Evolutionary conservation across 192 early-diverging fungal species (phyloP).

Genomic region (Coemansia pectinata): DNA sequence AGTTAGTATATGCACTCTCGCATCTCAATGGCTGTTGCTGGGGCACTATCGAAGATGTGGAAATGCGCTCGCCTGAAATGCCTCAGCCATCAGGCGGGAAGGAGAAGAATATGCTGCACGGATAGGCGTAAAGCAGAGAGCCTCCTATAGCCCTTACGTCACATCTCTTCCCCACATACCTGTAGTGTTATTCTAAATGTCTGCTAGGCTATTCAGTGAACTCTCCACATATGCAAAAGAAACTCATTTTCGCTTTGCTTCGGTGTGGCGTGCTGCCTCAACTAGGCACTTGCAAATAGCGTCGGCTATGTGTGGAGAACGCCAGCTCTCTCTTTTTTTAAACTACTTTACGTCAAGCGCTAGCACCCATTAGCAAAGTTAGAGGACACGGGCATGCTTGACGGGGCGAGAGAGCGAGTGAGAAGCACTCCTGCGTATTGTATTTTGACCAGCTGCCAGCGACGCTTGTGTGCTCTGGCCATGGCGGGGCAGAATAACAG

Average conservation of each 20-base stretch:
- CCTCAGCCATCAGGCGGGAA: not conserved
- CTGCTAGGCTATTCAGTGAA: not conserved
- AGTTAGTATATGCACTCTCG: not conserved
- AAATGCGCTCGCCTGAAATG: not conserved
- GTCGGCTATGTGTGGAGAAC: conserved; percentile 9
- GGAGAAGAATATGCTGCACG: not conserved
- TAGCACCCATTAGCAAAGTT: not conserved
- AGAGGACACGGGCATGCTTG: not conserved
- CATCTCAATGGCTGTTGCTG: not conserved
- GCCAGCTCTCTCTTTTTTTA: not conserved
- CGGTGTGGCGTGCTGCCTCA: conserved; percentile 6
- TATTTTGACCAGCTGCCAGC: not conserved
- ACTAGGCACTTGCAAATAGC: conserved; percentile 6
- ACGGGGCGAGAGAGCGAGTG: not conserved
- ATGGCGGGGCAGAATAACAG: not conserved
- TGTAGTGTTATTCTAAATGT: not conserved
- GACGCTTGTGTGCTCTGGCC: not conserved
- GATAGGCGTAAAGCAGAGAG: not conserved
- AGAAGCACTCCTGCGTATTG: not conserved
- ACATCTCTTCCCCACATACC: not conserved
- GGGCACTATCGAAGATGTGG: not conserved
- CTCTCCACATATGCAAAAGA: not conserved
- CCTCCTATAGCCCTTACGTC: not conserved
- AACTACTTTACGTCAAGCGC: not conserved
- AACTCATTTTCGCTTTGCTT: not conserved